Conservation (phyloP, 2,329 filamentous ascomycete genomes). For the Periconia sp. region DNA sequence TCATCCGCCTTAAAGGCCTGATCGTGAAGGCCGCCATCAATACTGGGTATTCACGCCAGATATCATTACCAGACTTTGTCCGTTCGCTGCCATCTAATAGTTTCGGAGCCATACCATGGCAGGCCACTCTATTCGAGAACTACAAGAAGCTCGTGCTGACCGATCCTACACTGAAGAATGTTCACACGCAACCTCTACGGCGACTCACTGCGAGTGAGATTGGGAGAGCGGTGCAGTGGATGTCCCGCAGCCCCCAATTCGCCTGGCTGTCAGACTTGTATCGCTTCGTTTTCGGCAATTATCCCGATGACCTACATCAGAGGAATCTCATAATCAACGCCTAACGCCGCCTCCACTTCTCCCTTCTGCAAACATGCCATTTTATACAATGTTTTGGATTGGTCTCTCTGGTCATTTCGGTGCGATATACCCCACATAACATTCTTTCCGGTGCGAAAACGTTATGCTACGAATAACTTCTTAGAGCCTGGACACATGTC, state of each 20-base stretch:
- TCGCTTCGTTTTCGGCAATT: slow-evolving; percentile 82
- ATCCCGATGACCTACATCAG: slow-evolving; percentile 75
- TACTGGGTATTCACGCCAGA: slow-evolving; percentile 73
- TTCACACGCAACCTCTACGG: slow-evolving; percentile 59
- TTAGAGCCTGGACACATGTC: not conserved
- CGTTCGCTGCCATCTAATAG: slow-evolving; percentile 76
- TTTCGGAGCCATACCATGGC: slow-evolving; percentile 76
- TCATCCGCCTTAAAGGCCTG: slow-evolving; percentile 77
- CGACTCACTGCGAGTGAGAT: slow-evolving; percentile 76
- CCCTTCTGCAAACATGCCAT: not conserved
- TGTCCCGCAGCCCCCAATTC: slow-evolving; percentile 75
- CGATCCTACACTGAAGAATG: slow-evolving; percentile 68
- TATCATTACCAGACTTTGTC: slow-evolving; percentile 74
- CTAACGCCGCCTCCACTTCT: slow-evolving; percentile 18
- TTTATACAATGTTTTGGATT: slow-evolving; percentile 2
- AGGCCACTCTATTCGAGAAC: slow-evolving; percentile 73
- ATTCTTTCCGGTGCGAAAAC: slow-evolving; percentile 9
- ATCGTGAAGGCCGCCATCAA: slow-evolving; percentile 87
- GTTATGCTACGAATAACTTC: not conserved
- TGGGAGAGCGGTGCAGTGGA: slow-evolving; percentile 77
- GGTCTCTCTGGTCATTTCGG: slow-evolving; percentile 6
- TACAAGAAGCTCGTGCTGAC: slow-evolving; percentile 81
- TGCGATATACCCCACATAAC: slow-evolving; percentile 16
- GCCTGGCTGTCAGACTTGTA: slow-evolving; percentile 83
- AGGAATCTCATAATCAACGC: slow-evolving; percentile 67